Conservation (phyloP, 108 stramenopile genomes). For the Pseudonitzschia multiseries region DNA sequence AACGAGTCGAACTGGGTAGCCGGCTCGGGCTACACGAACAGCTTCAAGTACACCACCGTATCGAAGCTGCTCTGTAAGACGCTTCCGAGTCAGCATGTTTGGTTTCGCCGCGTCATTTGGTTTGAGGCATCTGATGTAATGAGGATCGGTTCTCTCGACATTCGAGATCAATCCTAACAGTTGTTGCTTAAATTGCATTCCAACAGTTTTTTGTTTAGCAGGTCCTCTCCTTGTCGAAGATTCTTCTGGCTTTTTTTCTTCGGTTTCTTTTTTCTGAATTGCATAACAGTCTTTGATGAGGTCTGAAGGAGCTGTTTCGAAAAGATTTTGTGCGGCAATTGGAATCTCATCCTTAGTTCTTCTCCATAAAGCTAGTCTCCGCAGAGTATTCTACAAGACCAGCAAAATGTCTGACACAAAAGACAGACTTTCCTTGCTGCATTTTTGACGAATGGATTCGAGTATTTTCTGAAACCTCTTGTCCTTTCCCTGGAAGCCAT, state of each 20-base stretch:
- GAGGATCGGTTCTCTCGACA: conserved; percentile 96
- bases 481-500: conserved; percentile 74
- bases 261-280: conserved; percentile 57
- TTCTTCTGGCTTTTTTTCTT: conserved; percentile 31
- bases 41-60: conserved; percentile 99
- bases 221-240: conserved; percentile 35
- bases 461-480: conserved; percentile 78
- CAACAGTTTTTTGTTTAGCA: conserved; percentile 81
- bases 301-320: conserved; percentile 77
- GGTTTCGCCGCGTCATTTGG: conserved; percentile 93
- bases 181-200: conserved; percentile 94
- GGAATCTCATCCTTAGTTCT: conserved; percentile 98
- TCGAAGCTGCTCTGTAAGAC: conserved; percentile 94
- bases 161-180: conserved; percentile 82
- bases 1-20: conserved; percentile 96
- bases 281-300: conserved; percentile 81
- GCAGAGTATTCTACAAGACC: conserved; percentile 92
- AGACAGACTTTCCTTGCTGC: conserved; percentile 74
- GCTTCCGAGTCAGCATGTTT: conserved; percentile 73
- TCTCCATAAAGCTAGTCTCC: conserved; percentile 94
- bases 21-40: conserved; percentile 97
- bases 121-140: conserved; percentile 99
- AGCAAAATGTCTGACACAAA: conserved; percentile 94
- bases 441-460: conserved; percentile 73
- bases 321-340: conserved; percentile 82